Base-by-base conservation (phyloP, 805 yeast species). In the Wickerhamiella sergipiensis region DNA sequence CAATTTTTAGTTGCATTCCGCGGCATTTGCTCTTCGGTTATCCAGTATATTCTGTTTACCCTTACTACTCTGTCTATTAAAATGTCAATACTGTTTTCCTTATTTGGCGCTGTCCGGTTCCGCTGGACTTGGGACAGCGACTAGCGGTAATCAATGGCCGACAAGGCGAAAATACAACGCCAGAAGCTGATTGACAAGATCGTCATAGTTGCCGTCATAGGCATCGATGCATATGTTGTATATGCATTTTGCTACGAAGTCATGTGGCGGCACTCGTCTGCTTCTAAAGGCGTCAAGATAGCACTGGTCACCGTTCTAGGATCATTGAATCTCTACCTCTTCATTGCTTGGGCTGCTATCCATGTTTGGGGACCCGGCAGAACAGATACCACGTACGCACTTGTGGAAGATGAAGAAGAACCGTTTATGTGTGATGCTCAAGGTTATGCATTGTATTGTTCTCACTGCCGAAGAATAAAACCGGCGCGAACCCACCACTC, bases 371-470 rank as follows among this genome's bases (percentile, higher is more conserved):
- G 89, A 0, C 85, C 89, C 0, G 92, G 92, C 0, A 58, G 68
- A 1, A 72, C 74, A 19, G 46, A 50, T 21, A 40, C 42, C 4
- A 18, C 24, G 3, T 60, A 60, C 49, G 6, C 51, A 6, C 29
- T 17, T 10, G 46, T 50, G 9, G 52, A 46, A 7, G 52, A 52
- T 33, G 43, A 38, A 15, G 54, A 55, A 17, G 61, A 51, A 5
- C 57, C 62, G 22, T 89, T 86, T 61, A 61, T 73, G 17, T 84
- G 95, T 62, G 88, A 84, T 62, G 68, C 67, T 9, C 71, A 75
- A 51, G 97, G 97, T 0, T 78, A 74, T 55, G 94, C 95, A 0
- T 69, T 70, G 24, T 89, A 85, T 80, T 87, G 95, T 60, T 66
- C 82, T 1, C 64, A 67, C 10, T 85, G 95, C 61, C 69, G 75